phyloP scores from a whole-genome alignment of 805 yeast genomes.

The Candida ortonii region DNA sequence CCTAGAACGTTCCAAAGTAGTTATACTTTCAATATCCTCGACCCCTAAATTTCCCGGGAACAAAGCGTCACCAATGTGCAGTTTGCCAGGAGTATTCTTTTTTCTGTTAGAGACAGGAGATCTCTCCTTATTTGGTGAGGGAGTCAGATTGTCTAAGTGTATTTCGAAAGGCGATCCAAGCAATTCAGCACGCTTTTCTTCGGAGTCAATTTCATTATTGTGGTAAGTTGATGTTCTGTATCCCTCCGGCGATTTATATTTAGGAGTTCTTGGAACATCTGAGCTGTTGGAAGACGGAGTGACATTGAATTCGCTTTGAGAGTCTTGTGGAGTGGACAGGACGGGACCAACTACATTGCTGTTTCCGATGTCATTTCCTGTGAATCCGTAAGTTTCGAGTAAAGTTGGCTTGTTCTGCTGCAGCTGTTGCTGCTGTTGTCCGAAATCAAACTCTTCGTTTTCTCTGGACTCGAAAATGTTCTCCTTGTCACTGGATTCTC shows the following conservation, averaged over 20 bases:
- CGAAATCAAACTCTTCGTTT: neutral
- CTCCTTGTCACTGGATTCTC: slow-evolving; percentile 3
- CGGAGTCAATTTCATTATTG: slow-evolving; percentile 1
- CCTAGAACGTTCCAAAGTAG: slow-evolving; percentile 63
- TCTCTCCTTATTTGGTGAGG: slow-evolving; percentile 15
- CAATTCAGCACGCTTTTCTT: slow-evolving; percentile 7
- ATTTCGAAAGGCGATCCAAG: slow-evolving; percentile 15
- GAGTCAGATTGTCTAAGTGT: slow-evolving; percentile 17
- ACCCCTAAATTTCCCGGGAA: slow-evolving; percentile 69
- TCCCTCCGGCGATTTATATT: slow-evolving; percentile 15
- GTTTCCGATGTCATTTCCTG: slow-evolving; percentile 4
- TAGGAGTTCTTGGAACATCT: slow-evolving; percentile 10
- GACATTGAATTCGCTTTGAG: slow-evolving; percentile 8
- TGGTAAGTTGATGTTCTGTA: slow-evolving; percentile 14
- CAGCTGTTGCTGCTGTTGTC: neutral
- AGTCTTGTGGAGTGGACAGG: slow-evolving; percentile 13
- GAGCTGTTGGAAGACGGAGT: slow-evolving; percentile 4
- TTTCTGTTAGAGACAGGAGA: slow-evolving; percentile 4
- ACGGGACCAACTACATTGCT: slow-evolving; percentile 8
- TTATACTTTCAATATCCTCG: slow-evolving; percentile 72
- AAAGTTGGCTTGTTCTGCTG: slow-evolving; percentile 10
- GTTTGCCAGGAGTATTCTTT: slow-evolving; percentile 16
- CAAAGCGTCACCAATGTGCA: slow-evolving; percentile 53
- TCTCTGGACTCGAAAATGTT: slow-evolving; percentile 1
- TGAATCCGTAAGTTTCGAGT: slow-evolving; percentile 25